Percentiles rank a stretch among this genome's conserved stretches.
These are phyloP conservation scores for Ramaria rubella DNA, from an alignment of 768 basidiomycete genomes.

Conservation along the genomic window DNA sequence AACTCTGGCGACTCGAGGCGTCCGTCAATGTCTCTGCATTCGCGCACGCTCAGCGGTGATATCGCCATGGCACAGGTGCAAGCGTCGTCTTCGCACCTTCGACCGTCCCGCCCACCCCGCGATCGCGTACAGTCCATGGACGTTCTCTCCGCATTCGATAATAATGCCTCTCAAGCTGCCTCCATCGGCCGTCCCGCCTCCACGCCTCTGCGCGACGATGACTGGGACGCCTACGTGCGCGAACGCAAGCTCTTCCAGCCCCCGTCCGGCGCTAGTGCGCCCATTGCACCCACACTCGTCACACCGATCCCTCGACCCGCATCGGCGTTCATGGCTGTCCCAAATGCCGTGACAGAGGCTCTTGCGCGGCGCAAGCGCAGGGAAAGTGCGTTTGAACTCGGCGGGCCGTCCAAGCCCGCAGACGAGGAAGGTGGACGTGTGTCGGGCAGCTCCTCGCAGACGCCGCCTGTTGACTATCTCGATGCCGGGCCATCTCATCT, in stretches of 20 bases:
- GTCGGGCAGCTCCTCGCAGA: conserved; percentile 1
- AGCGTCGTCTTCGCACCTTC: conserved; percentile 46
- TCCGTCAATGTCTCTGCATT: conserved; percentile 50
- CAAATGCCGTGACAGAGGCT: conserved; percentile 71
- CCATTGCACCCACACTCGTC: conserved; percentile 57
- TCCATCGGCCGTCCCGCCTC: conserved; percentile 65
- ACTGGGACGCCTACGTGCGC: conserved; percentile 83
- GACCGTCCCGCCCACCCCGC: conserved; percentile 70
- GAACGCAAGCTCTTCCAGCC: conserved; percentile 83
- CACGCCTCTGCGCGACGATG: conserved; percentile 64
- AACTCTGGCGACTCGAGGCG: conserved; percentile 37
- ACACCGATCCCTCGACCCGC: conserved; percentile 25
- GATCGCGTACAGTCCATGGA: conserved; percentile 71
- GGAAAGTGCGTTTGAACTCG: conserved; percentile 56
- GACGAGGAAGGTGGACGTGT: background rate
- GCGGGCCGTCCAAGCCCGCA: conserved; percentile 2
- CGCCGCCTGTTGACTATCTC: background rate
- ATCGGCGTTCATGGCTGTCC: conserved; percentile 42
- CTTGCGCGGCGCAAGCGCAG: conserved; percentile 62
- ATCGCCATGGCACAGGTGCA: conserved; percentile 42
- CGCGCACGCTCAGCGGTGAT: conserved; percentile 62
- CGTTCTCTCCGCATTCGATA: conserved; percentile 38
- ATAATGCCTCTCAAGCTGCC: conserved; percentile 38
- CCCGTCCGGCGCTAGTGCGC: conserved; percentile 72
- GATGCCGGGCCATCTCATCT: background rate